Conservation (phyloP, 371 early-diverging fungal species). For the Gilbertella persicaria region DNA sequence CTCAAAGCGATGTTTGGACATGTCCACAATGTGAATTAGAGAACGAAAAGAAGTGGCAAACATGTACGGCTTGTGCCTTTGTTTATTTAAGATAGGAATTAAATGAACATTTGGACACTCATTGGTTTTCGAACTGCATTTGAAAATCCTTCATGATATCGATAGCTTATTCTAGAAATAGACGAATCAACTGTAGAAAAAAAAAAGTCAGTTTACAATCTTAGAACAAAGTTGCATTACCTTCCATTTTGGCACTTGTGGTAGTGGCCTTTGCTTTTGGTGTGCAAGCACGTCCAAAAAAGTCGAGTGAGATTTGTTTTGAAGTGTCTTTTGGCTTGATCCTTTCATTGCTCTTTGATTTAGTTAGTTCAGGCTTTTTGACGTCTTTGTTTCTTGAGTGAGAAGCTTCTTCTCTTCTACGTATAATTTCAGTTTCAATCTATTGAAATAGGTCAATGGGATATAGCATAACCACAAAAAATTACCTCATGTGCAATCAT, state of each 20-base stretch:
- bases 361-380: slow-evolving; percentile 1
- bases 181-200: slow-evolving; percentile 12
- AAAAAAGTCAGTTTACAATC: neutral
- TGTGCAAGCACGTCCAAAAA: slow-evolving; percentile 66
- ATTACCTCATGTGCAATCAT: slow-evolving; percentile 77
- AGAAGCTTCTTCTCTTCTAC: slow-evolving; percentile 49
- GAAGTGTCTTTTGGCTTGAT: slow-evolving; percentile 18
- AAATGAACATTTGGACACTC: slow-evolving; percentile 59
- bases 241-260: slow-evolving; percentile 14
- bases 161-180: slow-evolving; percentile 22
- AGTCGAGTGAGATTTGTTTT: slow-evolving; percentile 46
- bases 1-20: slow-evolving; percentile 12
- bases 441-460: slow-evolving; percentile 8
- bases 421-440: slow-evolving; percentile 64
- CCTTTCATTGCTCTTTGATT: neutral
- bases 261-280: slow-evolving; percentile 5
- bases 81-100: slow-evolving; percentile 21
- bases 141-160: slow-evolving; percentile 69
- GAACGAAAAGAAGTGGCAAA: slow-evolving; percentile 12
- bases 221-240: slow-evolving; percentile 6
- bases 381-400: slow-evolving; percentile 16
- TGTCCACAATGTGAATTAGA: slow-evolving; percentile 37
- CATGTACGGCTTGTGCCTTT: slow-evolving; percentile 20
- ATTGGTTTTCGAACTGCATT: slow-evolving; percentile 89
- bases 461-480: neutral